These are phyloP conservation scores for Baorangia bicolor DNA, from an alignment of 768 basidiomycete species.

Conservation along the genomic window DNA sequence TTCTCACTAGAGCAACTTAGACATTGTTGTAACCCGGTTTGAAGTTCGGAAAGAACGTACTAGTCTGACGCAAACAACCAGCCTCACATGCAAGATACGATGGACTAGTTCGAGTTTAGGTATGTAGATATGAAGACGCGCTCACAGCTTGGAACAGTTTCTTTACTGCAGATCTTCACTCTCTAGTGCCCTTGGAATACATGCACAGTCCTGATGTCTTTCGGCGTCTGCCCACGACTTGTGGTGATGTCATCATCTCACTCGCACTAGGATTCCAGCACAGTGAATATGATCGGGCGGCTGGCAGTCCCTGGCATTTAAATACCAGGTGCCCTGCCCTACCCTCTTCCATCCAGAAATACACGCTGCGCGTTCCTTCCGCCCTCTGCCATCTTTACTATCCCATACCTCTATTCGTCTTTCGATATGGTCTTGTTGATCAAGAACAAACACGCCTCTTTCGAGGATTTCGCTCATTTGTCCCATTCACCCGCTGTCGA, in stretches of 20 bases:
- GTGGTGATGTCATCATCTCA: not conserved
- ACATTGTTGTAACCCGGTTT: too few relatives aligned
- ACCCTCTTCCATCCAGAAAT: not conserved
- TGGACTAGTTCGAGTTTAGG: too few relatives aligned
- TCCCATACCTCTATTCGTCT: not conserved
- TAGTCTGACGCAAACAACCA: too few relatives aligned
- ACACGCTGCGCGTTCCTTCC: not conserved
- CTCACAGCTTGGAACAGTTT: too few relatives aligned
- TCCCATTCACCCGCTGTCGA: slow-evolving; percentile 7
- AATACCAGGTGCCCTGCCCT: not conserved
- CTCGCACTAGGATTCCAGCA: not conserved
- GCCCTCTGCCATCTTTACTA: not conserved
- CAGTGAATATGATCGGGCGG: not conserved
- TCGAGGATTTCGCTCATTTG: slow-evolving; percentile 10
- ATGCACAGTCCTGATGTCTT: too few relatives aligned
- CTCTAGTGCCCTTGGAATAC: too few relatives aligned
- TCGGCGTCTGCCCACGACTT: too few relatives aligned
- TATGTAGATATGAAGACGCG: too few relatives aligned
- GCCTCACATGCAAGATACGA: too few relatives aligned
- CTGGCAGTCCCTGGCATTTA: not conserved
- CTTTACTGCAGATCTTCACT: too few relatives aligned
- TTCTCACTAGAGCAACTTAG: too few relatives aligned
- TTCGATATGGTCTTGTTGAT: slow-evolving; percentile 17
- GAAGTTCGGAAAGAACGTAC: too few relatives aligned
- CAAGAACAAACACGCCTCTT: slow-evolving; percentile 15